Percentiles rank a stretch among this genome's conserved stretches.
phyloP scores from a whole-genome alignment of 78 protist species.

The Chrysochromulina tobinii region DNA sequence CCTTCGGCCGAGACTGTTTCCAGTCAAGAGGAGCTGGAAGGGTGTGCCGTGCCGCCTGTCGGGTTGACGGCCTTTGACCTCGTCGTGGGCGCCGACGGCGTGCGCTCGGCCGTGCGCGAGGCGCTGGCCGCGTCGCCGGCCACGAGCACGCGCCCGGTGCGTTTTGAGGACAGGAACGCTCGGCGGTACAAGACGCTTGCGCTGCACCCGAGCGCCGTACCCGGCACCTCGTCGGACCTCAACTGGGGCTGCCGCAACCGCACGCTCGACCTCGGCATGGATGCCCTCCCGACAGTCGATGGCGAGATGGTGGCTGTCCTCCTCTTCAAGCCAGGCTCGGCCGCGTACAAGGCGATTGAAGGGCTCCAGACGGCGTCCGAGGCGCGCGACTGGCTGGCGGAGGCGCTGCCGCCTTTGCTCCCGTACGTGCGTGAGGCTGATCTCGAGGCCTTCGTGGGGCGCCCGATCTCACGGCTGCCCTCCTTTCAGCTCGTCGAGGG shows the following conservation, averaged over 20 bases:
- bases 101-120: conserved; percentile 10
- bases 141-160: neutral
- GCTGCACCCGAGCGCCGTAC: neutral
- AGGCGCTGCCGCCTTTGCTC: neutral
- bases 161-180: neutral
- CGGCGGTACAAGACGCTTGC: conserved; percentile 9
- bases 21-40: neutral
- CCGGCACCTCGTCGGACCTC: neutral
- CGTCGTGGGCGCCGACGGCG: conserved; percentile 12
- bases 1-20: neutral
- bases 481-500: neutral
- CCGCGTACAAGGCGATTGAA: no score
- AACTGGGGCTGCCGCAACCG: neutral
- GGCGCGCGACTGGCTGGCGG: neutral
- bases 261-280: neutral
- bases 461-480: neutral
- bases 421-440: conserved; percentile 1
- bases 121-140: neutral
- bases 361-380: neutral
- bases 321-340: neutral
- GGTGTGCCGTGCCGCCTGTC: neutral
- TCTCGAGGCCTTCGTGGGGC: neutral
- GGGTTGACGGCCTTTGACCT: neutral
- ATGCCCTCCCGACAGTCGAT: neutral
- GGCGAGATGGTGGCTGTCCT: neutral